A percentile compares a stretch with the other conserved stretches of the same genome.
Evolutionary conservation across 2,329 filamentous ascomycete species (phyloP).

Genomic region (Geosmithia flava): DNA sequence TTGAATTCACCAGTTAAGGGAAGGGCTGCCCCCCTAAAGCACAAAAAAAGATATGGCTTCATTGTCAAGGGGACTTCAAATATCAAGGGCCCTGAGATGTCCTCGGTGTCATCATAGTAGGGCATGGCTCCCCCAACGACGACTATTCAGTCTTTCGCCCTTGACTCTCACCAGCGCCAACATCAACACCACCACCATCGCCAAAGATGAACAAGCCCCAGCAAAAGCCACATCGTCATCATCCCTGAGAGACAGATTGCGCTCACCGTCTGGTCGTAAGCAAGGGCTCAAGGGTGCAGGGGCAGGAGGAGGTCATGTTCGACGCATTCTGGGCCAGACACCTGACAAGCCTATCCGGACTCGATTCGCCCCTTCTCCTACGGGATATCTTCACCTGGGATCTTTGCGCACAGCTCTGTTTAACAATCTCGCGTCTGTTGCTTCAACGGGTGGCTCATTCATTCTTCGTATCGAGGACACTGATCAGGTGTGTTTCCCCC

Average conservation of each 20-base stretch:
- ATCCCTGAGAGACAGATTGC: background rate
- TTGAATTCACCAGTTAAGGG: too few relatives aligned
- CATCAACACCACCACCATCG: background rate
- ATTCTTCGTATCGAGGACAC: slow-evolving; percentile 89
- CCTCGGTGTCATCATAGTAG: background rate
- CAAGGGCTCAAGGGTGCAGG: background rate
- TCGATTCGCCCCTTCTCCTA: slow-evolving; percentile 91
- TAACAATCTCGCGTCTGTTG: slow-evolving; percentile 82
- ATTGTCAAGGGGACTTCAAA: background rate
- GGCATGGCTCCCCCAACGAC: background rate
- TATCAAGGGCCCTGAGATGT: background rate
- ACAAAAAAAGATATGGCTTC: background rate
- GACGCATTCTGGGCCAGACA: slow-evolving; percentile 23
- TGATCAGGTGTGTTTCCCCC: slow-evolving; percentile 73
- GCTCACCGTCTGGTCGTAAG: background rate
- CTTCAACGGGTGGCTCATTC: slow-evolving; percentile 74
- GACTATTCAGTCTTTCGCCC: background rate
- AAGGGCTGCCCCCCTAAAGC: too few relatives aligned
- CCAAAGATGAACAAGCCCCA: background rate
- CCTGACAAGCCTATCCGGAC: slow-evolving; percentile 43
- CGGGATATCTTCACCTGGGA: slow-evolving; percentile 84
- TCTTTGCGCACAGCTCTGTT: slow-evolving; percentile 89
- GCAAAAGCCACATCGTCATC: background rate
- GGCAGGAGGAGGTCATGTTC: background rate
- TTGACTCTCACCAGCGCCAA: background rate